Conservation (phyloP, 495 filamentous ascomycete genomes). For the Daldinia grandis region DNA sequence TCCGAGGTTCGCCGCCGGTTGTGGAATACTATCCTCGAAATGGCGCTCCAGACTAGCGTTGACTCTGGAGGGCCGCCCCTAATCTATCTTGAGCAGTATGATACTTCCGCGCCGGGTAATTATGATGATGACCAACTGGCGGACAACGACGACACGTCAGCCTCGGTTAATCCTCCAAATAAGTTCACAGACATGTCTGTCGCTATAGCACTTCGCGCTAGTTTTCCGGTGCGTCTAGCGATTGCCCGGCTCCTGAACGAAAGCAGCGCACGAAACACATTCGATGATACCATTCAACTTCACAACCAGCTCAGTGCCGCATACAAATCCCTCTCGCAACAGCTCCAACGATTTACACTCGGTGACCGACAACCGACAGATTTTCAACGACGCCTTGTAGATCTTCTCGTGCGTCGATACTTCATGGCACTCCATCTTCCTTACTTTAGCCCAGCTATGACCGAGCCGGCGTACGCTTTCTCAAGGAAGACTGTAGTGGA, state of each 20-base stretch:
- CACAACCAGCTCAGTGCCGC: constrained; percentile 51
- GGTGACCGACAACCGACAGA: constrained; percentile 38
- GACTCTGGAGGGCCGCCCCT: constrained; percentile 63
- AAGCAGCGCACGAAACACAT: constrained; percentile 47
- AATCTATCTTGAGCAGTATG: constrained; percentile 54
- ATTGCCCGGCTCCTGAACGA: constrained; percentile 60
- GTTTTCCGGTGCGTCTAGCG: constrained; percentile 56
- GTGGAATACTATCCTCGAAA: constrained; percentile 63
- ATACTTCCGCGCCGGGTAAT: constrained; percentile 60
- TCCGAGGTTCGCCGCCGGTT: constrained; percentile 68
- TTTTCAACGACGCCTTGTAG: constrained; percentile 51
- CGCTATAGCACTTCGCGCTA: constrained; percentile 56
- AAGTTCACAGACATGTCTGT: constrained; percentile 56
- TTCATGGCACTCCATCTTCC: constrained; percentile 60
- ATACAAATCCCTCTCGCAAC: constrained; percentile 49
- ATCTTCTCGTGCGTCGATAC: constrained; percentile 57
- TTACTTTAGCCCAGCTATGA: constrained; percentile 48
- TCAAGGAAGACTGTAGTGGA: constrained; percentile 60
- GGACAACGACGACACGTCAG: constrained; percentile 34
- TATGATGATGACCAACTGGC: constrained; percentile 55
- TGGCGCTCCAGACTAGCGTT: constrained; percentile 58
- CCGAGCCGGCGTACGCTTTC: constrained; percentile 58
- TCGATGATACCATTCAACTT: constrained; percentile 45
- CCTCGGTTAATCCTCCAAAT: constrained; percentile 44
- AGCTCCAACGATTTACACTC: constrained; percentile 46